phyloP scores from a whole-genome alignment of 2,329 filamentous ascomycete species.

The Neopestalotiopsis sp. region DNA sequence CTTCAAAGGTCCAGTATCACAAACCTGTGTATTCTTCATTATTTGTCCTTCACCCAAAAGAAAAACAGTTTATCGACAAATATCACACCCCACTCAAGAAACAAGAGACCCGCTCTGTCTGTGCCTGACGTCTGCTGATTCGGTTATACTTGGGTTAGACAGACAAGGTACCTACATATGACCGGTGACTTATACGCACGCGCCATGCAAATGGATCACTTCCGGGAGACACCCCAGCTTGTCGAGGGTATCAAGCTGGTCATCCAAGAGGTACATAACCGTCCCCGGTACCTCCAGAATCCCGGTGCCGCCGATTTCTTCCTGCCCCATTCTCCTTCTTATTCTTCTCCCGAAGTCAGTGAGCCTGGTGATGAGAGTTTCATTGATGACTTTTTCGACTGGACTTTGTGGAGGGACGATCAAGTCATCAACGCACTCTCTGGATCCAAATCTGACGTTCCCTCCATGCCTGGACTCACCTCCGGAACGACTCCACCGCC shows the following conservation, averaged over 20 bases:
- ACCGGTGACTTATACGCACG: slow-evolving; percentile 20
- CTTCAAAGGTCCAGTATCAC: slow-evolving; percentile 14
- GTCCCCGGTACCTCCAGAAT: slow-evolving; percentile 7
- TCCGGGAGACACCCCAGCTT: slow-evolving; percentile 12
- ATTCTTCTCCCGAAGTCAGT: slow-evolving; percentile 6
- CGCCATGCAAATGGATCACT: slow-evolving; percentile 16
- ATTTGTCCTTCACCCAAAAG: slow-evolving; percentile 16
- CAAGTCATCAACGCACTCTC: slow-evolving; percentile 29
- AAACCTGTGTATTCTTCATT: slow-evolving; percentile 14
- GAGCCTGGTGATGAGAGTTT: slow-evolving; percentile 8
- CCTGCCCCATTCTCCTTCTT: slow-evolving; percentile 10
- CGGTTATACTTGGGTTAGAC: slow-evolving; percentile 14
- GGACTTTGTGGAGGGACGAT: slow-evolving; percentile 14
- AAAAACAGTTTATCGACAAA: slow-evolving; percentile 15
- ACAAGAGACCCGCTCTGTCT: slow-evolving; percentile 18
- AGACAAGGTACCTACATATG: slow-evolving; percentile 16
- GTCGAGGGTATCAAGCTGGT: slow-evolving; percentile 19
- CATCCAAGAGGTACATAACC: slow-evolving; percentile 18
- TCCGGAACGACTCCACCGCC: slow-evolving; percentile 28
- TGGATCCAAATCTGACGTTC: slow-evolving; percentile 33
- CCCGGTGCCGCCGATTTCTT: slow-evolving; percentile 12
- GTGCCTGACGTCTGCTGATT: slow-evolving; percentile 16
- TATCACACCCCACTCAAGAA: slow-evolving; percentile 17
- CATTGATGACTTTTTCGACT: slow-evolving; percentile 16
- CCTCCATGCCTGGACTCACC: slow-evolving; percentile 38